Evolutionary conservation across 73 alveolate species (phyloP).

Genomic region (Paramecium caudatum): DNA sequence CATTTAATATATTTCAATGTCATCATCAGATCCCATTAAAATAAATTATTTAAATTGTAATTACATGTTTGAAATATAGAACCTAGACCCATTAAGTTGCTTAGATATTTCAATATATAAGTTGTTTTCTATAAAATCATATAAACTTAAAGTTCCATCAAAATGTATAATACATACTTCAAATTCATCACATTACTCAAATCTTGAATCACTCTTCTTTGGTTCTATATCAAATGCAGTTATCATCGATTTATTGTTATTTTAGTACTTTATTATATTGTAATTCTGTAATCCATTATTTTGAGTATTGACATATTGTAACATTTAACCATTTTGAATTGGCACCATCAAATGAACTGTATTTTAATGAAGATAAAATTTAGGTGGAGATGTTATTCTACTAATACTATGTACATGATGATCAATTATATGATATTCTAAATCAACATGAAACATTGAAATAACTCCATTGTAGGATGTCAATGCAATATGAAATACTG

Average conservation of each 20-base stretch:
- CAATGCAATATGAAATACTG: background rate
- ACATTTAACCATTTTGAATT: constrained; percentile 5
- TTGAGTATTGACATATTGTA: background rate
- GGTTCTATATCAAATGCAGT: constrained; percentile 1
- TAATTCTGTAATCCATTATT: background rate
- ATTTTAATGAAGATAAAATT: background rate
- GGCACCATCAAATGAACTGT: constrained; percentile 4
- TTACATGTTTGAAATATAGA: background rate
- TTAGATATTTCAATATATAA: constrained; percentile 7
- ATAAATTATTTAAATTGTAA: background rate
- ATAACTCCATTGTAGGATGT: constrained; percentile 17
- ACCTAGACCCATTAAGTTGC: constrained; percentile 8
- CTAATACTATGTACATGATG: constrained; percentile 16
- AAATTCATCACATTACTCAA: background rate
- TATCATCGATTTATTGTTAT: background rate
- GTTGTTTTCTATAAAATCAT: constrained; percentile 20
- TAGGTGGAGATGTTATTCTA: constrained; percentile 40
- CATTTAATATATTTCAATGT: constrained; percentile 23
- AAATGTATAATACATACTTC: background rate
- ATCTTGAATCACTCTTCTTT: background rate
- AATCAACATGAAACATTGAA: background rate
- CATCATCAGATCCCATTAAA: constrained; percentile 43
- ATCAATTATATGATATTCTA: background rate
- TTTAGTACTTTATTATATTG: background rate
- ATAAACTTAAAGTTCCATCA: constrained; percentile 24